Evolutionary conservation across 805 yeast genomes (phyloP).

Genomic region (Metschnikowia kunwiensis): DNA sequence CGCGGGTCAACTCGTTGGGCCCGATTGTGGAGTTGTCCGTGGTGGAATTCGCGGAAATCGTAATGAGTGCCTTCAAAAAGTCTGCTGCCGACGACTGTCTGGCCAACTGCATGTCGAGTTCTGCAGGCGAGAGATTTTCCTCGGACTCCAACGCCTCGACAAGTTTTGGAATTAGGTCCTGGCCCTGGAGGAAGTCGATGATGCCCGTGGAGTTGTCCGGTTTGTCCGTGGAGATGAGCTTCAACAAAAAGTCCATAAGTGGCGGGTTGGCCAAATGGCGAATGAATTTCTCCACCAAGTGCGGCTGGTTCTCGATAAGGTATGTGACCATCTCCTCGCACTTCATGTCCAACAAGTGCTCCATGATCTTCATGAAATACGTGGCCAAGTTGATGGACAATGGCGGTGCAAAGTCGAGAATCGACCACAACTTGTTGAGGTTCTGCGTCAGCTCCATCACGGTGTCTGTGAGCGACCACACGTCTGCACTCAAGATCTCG

Average conservation of each 20-base stretch:
- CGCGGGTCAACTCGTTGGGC: conserved; percentile 45
- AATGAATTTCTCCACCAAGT: conserved; percentile 40
- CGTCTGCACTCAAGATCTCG: conserved; percentile 86
- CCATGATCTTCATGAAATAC: conserved; percentile 51
- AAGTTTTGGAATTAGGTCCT: conserved; percentile 34
- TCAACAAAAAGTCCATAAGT: conserved; percentile 43
- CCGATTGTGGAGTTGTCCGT: conserved; percentile 46
- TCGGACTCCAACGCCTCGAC: conserved; percentile 30
- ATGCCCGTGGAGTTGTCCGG: conserved; percentile 47
- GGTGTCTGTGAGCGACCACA: conserved; percentile 90
- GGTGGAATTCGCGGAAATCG: conserved; percentile 45
- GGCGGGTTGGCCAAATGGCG: conserved; percentile 46
- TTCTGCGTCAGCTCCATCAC: conserved; percentile 71
- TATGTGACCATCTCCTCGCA: conserved; percentile 47
- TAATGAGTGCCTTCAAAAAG: conserved; percentile 43
- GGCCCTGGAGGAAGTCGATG: conserved; percentile 43
- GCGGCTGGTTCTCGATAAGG: conserved; percentile 42
- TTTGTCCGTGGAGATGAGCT: conserved; percentile 44
- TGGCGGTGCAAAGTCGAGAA: conserved; percentile 67
- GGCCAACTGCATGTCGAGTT: conserved; percentile 22
- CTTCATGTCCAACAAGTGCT: conserved; percentile 45
- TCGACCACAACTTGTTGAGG: conserved; percentile 72
- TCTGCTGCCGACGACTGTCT: conserved; percentile 44
- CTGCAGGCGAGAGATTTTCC: conserved; percentile 20
- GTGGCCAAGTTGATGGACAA: conserved; percentile 72